Evolutionary conservation across 805 yeast genomes (phyloP).

Genomic region (Monosporozyma aerobia): DNA sequence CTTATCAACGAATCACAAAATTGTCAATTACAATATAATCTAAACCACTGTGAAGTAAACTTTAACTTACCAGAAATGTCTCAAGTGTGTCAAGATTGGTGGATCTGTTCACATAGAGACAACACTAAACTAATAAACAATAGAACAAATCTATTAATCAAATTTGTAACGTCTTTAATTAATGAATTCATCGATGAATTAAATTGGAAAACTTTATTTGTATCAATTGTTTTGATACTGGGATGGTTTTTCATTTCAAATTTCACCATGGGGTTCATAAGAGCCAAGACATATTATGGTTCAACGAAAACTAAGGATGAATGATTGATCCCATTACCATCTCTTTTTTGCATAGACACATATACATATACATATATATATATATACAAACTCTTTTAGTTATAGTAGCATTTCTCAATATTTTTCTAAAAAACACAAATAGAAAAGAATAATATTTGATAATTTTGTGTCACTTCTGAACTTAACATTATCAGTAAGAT

Average conservation of each 20-base stretch:
- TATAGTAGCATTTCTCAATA: too few species aligned
- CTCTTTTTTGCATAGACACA: too few species aligned
- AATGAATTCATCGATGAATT: slow-evolving; percentile 62
- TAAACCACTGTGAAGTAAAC: slow-evolving; percentile 50
- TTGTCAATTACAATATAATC: slow-evolving; percentile 44
- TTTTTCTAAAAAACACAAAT: too few species aligned
- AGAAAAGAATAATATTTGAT: too few species aligned
- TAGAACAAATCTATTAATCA: slow-evolving; percentile 51
- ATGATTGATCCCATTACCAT: neutral
- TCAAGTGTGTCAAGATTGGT: slow-evolving; percentile 51
- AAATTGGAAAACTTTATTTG: slow-evolving; percentile 47
- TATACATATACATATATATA: neutral
- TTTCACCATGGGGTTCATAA: slow-evolving; percentile 55
- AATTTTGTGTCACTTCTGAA: too few species aligned
- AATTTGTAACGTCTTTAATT: slow-evolving; percentile 50
- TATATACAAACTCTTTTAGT: too few species aligned
- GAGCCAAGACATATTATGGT: slow-evolving; percentile 41
- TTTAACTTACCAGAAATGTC: slow-evolving; percentile 48
- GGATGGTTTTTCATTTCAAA: slow-evolving; percentile 51
- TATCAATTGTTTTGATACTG: slow-evolving; percentile 32
- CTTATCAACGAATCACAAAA: slow-evolving; percentile 42
- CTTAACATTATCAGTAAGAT: too few species aligned
- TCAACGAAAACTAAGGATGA: neutral
- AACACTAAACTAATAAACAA: slow-evolving; percentile 34
- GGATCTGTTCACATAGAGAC: slow-evolving; percentile 54